A percentile compares a stretch with the other conserved stretches of the same genome.
phyloP scores from a whole-genome alignment of 495 filamentous ascomycete species.

The Clohesyomyces aquaticus region DNA sequence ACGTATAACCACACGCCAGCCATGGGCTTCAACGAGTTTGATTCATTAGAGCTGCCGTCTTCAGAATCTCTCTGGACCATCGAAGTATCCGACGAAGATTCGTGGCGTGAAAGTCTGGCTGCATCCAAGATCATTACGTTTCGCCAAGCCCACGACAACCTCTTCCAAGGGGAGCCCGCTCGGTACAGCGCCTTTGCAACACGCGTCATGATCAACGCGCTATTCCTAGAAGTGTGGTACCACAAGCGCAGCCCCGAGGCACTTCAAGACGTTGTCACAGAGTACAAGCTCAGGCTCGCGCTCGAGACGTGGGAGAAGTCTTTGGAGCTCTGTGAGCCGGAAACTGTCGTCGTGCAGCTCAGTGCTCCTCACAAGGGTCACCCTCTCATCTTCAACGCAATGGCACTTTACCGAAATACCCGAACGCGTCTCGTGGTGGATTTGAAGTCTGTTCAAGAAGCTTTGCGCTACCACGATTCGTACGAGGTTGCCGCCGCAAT shows the following conservation, averaged over 20 bases:
- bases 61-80: constrained; percentile 95
- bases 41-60: constrained; percentile 87
- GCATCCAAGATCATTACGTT: constrained; percentile 77
- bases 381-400: constrained; percentile 96
- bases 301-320: constrained; percentile 98
- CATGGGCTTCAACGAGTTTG: constrained; percentile 97
- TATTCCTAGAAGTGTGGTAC: constrained; percentile 98
- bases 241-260: constrained; percentile 97
- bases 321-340: constrained; percentile 89
- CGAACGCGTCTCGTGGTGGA: constrained; percentile 92
- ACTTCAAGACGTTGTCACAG: constrained; percentile 92
- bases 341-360: constrained; percentile 85
- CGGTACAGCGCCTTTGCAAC: constrained; percentile 98
- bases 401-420: constrained; percentile 96
- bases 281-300: constrained; percentile 95
- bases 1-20: constrained; percentile 98
- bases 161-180: constrained; percentile 89
- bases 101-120: constrained; percentile 78
- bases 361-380: constrained; percentile 98
- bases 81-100: constrained; percentile 74
- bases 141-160: constrained; percentile 87
- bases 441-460: constrained; percentile 92
- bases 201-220: constrained; percentile 97
- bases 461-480: constrained; percentile 92
- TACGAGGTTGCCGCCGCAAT: constrained; percentile 97